Conservation (phyloP, 345 rosid genomes). For the Salix dunnii region DNA sequence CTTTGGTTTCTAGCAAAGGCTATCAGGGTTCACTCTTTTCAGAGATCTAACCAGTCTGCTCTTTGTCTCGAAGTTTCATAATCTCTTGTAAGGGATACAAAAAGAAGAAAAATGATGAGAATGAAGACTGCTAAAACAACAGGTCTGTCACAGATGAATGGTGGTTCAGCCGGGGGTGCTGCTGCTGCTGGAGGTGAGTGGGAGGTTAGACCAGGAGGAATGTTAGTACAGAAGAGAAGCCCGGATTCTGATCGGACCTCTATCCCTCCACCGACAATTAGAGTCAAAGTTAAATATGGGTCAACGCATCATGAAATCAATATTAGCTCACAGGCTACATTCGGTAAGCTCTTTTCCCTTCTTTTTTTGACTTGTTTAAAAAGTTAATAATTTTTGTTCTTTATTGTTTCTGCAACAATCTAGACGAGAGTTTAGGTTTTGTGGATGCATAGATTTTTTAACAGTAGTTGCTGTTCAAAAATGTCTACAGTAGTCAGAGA, state of each 20-base stretch:
- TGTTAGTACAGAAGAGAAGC: slow-evolving; percentile 91
- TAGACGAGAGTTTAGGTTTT: background rate
- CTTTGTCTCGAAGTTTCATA: slow-evolving; percentile 5
- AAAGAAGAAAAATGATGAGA: slow-evolving; percentile 58
- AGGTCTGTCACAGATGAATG: slow-evolving; percentile 44
- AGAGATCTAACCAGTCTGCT: slow-evolving; percentile 34
- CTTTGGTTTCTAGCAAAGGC: slow-evolving; percentile 39
- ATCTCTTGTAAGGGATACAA: slow-evolving; percentile 2
- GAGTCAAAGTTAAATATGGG: slow-evolving; percentile 87
- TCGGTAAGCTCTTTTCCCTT: slow-evolving; percentile 43
- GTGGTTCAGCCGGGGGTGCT: slow-evolving; percentile 37
- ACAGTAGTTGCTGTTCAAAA: background rate
- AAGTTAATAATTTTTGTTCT: no score
- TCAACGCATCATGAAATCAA: slow-evolving; percentile 75
- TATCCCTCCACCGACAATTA: slow-evolving; percentile 73
- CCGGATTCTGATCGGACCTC: slow-evolving; percentile 63
- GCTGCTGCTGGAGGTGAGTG: slow-evolving; percentile 56
- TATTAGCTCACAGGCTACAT: slow-evolving; percentile 83
- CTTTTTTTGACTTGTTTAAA: background rate
- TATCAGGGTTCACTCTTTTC: slow-evolving; percentile 10
- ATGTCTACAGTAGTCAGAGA: background rate
- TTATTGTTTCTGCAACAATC: background rate
- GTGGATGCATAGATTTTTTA: no score
- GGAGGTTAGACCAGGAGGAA: slow-evolving; percentile 98
- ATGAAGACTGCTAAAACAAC: slow-evolving; percentile 53